Evolutionary conservation across 208 protist genomes (phyloP), one percentile per base, ranked within the genome.

Genomic region (Leishmania lainsoni): DNA sequence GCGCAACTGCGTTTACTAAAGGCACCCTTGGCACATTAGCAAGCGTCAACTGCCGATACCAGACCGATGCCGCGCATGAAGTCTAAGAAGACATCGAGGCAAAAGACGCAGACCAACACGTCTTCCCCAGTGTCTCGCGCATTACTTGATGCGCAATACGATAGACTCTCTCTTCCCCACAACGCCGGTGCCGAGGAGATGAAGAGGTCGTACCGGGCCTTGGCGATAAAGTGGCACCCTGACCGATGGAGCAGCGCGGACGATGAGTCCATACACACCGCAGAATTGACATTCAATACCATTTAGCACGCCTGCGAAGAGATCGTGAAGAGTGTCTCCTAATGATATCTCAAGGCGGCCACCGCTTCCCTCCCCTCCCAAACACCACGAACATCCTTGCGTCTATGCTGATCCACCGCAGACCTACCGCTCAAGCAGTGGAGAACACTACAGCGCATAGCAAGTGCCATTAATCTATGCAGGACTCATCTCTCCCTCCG

Each of bases 221-320:
- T 95, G 70, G 92, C 92, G 45, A 91, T 96, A 86, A 76, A 81
- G 81, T 96, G 92, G 89, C 92, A 96, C 83, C 92, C 92, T 26
- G 90, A 96, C 73, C 88, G 83, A 42, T 96, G 92, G 92, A 88
- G 91, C 70, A 80, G 89, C 65, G 78, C 81, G 16, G 61, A 83
- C 0, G 74, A 80, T 0, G 77, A 75, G 42, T 79, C 90, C 14
- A 76, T 89, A 61, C 81, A 78, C n/a, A 29, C 71, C 12, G 90
- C 92, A 3, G 92, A 96, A 76, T 78, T 85, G 58, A 86, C 78
- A 54, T 96, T 96, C 74, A 96, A 94, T 59, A 74, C 75, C 20
- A 81, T 96, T 8, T 88, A 96, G 54, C 80, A 87, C n/a, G 87
- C 90, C 10, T 96, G 93, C 76, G 91, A 96, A 51, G 76, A 87